Evolutionary conservation across 2,329 filamentous ascomycete species (phyloP), one percentile per base, ranked within the genome.

Genomic region (Calycina marina): DNA sequence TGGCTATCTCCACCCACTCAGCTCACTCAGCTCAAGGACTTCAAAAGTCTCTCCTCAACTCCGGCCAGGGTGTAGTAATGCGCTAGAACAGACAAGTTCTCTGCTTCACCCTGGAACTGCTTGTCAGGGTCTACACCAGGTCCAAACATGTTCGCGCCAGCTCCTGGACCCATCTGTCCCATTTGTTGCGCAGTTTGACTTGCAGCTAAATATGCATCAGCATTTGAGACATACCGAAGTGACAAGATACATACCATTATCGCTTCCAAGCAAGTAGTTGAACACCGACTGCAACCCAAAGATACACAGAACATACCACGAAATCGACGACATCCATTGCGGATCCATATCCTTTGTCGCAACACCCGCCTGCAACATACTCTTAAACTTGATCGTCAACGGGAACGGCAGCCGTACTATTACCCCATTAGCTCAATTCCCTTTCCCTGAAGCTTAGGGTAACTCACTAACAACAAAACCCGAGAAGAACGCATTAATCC

Each of bases 401-500:
- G 92, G 90, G 57, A 98, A 98, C 0, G 90, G 90, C 15, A 98
- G 61, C 75, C 94, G 94, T 72, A 98, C 85, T 71, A 53, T 52
- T 28, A 43, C 40, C 30, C 35, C 11, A 44, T 42, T 25, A 45
- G 24, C 24, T 37, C 4, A n/a, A 10, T n/a, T 14, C 15, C 30
- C 13, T 16, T 18, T 24, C 4, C 20, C 13, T 16, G 13, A 24
- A 6, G 5, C 10, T 12, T 15, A 20, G 5, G 4, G 35, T 26
- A 26, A 66, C 74, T 50, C 65, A 93, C 84, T 84, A 41, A 98
- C 94, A 29, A 98, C 90, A 53, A 94, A 98, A 18, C 90, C 90
- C 32, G 84, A 92, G 51, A 98, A 98, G 55, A 96, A 98, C 0
- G 90, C 86, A 61, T 98, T 98, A 56, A 98, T 96, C 90, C 90